phyloP scores from a whole-genome alignment of 306 rosid genomes.

The Malus fusca region DNA sequence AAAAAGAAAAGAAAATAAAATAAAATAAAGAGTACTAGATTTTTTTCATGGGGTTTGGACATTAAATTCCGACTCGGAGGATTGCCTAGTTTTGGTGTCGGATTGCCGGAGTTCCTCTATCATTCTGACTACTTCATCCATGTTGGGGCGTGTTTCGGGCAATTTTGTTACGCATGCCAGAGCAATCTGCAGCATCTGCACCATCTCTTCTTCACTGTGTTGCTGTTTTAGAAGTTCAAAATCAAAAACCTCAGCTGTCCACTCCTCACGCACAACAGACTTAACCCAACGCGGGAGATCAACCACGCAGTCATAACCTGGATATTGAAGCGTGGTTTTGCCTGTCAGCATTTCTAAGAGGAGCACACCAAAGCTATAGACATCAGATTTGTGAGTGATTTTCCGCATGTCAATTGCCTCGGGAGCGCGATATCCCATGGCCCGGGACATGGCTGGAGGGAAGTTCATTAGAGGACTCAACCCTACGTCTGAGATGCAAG shows the following conservation, averaged over 20 bases:
- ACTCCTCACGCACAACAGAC: conserved; percentile 81
- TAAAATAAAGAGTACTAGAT: not conserved
- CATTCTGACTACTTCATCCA: conserved; percentile 55
- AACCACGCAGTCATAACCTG: conserved; percentile 48
- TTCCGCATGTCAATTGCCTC: conserved; percentile 53
- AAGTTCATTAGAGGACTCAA: conserved; percentile 47
- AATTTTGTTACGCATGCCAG: conserved; percentile 49
- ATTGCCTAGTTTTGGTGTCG: conserved; percentile 36
- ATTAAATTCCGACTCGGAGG: conserved; percentile 58
- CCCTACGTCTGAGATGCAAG: conserved; percentile 58
- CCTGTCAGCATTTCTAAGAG: conserved; percentile 80
- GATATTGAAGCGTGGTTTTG: conserved; percentile 44
- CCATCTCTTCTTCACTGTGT: conserved; percentile 73
- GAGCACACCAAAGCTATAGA: conserved; percentile 69
- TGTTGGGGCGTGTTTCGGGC: conserved; percentile 60
- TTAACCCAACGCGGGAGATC: conserved; percentile 85
- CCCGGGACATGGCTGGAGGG: conserved; percentile 48
- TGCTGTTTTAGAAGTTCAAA: conserved; percentile 55
- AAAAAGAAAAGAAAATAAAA: not conserved
- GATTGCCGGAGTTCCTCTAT: conserved; percentile 56
- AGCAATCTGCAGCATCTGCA: conserved; percentile 78
- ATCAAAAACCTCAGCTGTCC: conserved; percentile 86
- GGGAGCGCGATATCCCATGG: conserved; percentile 62
- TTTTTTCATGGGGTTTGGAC: conserved; percentile 44
- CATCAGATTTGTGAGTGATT: conserved; percentile 60